Evolutionary conservation across 2,329 filamentous ascomycete genomes (phyloP), one percentile per base, ranked within the genome.

Genomic region (Colletotrichum magnum): DNA sequence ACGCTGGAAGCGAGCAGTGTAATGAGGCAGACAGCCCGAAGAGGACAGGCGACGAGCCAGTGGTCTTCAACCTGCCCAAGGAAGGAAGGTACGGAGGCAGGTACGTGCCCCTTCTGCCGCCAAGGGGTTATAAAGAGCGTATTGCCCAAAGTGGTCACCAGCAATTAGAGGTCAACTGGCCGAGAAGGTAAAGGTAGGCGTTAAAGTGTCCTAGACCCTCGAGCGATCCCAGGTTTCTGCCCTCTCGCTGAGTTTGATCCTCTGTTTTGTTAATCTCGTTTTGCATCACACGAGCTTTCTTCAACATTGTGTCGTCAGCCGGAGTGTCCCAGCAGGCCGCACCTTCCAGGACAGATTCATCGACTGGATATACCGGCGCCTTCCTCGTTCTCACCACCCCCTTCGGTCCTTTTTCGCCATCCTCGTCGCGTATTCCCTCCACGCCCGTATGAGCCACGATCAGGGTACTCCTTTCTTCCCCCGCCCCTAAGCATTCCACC

Each of bases 11-110:
- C 28, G 28, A 36, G 32, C 28, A 32, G 28, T 6, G 51, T 2
- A 87, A 73, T 0, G 89, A 87, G 48, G 92, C 88, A 0, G 87
- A 90, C 10, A 90, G 72, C 2, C 89, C 90, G 0, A 85, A 88
- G 12, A 85, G 75, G 43, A 81, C 76, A 0, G 87, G 85, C 28
- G 78, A 77, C 76, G 59, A 78, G 74, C 5, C 16, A 4, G 41
- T 15, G 15, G 7, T 26, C 24, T 16, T 45, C 13, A 15, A 36
- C 2, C 9, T 15, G 13, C 3, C 4, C 21, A 10, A 15, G 13
- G 45, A 3, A 24, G 9, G 45, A 18, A 21, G 5, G 18, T 18
- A 26, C 48, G 9, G 36, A 36, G 32, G 9, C 7, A 36, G 9
- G 32, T 15, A 24, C 1, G 18, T 15, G 28, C 4, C 5, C 32